A percentile compares a stretch with the other conserved stretches of the same genome.
Evolutionary conservation across 176 grass and related monocot species (phyloP).

Genomic region (Leersia perrieri): DNA sequence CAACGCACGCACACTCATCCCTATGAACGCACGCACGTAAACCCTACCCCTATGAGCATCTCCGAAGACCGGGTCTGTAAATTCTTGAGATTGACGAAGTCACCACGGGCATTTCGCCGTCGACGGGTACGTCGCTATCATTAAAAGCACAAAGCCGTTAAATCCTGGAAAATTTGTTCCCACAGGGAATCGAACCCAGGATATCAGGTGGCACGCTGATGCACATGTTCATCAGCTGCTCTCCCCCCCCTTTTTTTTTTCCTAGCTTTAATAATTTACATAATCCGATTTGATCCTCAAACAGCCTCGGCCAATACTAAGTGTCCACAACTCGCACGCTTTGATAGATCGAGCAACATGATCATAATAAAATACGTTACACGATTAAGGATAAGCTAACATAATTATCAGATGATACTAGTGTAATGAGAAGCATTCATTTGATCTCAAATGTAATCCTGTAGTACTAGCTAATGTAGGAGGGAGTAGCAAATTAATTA

Average conservation of each 20-base stretch:
- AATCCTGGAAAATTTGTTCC: too few relatives aligned
- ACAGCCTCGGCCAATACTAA: background rate
- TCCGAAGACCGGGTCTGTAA: too few relatives aligned
- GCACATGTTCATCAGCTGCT: background rate
- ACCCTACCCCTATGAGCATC: too few relatives aligned
- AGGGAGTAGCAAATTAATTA: background rate
- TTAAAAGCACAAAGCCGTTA: too few relatives aligned
- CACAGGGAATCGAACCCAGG: too few relatives aligned
- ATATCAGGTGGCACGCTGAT: too few relatives aligned
- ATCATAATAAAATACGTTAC: background rate
- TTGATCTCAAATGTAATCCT: background rate
- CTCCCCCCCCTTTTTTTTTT: background rate
- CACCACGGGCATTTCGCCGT: too few relatives aligned
- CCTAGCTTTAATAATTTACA: background rate
- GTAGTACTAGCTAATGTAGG: background rate
- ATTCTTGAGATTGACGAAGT: too few relatives aligned
- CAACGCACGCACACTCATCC: too few relatives aligned
- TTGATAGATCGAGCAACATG: background rate
- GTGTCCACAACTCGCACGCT: background rate
- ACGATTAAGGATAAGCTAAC: background rate
- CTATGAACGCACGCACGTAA: too few relatives aligned
- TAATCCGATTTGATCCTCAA: background rate
- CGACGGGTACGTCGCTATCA: too few relatives aligned
- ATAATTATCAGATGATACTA: background rate
- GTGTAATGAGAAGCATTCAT: background rate